These are phyloP conservation scores for Isochrysis galbana DNA, from an alignment of 78 protist species.

Conservation along the genomic window DNA sequence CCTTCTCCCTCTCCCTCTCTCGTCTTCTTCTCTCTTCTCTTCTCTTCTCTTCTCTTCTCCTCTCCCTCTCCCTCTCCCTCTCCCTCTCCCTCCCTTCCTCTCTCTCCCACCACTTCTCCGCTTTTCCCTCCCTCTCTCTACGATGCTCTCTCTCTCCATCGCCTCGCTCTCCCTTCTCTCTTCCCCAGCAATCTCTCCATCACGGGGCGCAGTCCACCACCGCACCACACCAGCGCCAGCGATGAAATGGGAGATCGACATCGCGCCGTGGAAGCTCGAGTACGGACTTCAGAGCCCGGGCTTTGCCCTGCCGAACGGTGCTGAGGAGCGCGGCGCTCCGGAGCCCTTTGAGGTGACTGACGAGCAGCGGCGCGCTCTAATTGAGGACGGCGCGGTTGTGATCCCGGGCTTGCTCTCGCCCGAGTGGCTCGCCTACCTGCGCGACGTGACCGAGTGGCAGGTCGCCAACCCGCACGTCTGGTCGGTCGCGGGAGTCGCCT, in stretches of 20 bases:
- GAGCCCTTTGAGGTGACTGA: not conserved
- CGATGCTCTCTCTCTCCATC: no score
- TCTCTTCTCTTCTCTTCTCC: no score
- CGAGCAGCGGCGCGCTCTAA: not conserved
- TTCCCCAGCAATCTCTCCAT: no score
- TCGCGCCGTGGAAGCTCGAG: constrained; percentile 6
- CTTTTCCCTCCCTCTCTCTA: no score
- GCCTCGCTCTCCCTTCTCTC: no score
- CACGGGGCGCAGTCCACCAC: no score
- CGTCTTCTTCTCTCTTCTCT: no score
- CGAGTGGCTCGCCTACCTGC: constrained; percentile 36
- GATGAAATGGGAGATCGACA: not conserved
- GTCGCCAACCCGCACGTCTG: constrained; percentile 42
- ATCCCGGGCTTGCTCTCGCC: not conserved
- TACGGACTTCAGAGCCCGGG: not conserved
- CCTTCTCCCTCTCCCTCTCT: no score
- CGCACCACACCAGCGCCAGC: not conserved
- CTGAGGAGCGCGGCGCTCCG: not conserved
- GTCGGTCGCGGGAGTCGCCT: constrained; percentile 48
- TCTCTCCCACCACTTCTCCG: no score
- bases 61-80: no score
- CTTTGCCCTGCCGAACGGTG: not conserved
- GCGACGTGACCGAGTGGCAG: constrained; percentile 16
- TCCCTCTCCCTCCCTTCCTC: no score
- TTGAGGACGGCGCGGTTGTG: constrained; percentile 20